Base-by-base conservation (phyloP, 176 grass and related monocot species). In the Phoenix roebelenii region DNA sequence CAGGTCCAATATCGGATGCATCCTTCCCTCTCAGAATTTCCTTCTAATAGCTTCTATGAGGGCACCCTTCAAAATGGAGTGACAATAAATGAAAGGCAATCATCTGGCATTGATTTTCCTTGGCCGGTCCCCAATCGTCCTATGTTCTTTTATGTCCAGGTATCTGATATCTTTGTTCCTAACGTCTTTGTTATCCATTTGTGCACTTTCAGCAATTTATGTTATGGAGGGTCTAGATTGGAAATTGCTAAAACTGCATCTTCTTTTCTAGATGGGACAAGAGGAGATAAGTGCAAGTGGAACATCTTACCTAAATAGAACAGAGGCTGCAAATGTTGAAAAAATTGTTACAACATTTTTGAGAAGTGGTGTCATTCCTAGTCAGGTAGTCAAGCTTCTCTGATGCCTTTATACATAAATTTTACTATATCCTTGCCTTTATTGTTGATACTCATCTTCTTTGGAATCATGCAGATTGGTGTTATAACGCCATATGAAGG, bases 121-220 rank as follows among this genome's bases (percentile, higher is more conserved):
- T 99, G 88, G 94, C 88, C 94, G 23, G 88, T 99, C 65, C 88
- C 88, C 35, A 99, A 93, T 73, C 88, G 84, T 26, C 94, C 94
- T 28, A 99, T 99, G 94, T 99, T 99, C 82, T 99, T 99, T 72
- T 99, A 99, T 81, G 94, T 99, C 32, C 94, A 99, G 84, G 94
- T 92, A 67, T 18, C 14, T 63, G 20, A 62, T 44, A 22, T 23
- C 20, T 66, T 83, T 26, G 16, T 5, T 66, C 0, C 49, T 19
- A 57, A 7, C 49, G 53, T 19, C 4, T 25, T 64, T 35, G 48
- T 19, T 70, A 50, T 69, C 1, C 1, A 4, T 29, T 29, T 5
- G 28, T 29, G 28, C 3, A 26, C 53, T 20, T 54, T 22, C 23
- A 59, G 18, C 17, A 60, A 29, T 51, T 51, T 59, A 9, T 25